Evolutionary conservation across 495 filamentous ascomycete species (phyloP).

Genomic region (Penicillium steckii): DNA sequence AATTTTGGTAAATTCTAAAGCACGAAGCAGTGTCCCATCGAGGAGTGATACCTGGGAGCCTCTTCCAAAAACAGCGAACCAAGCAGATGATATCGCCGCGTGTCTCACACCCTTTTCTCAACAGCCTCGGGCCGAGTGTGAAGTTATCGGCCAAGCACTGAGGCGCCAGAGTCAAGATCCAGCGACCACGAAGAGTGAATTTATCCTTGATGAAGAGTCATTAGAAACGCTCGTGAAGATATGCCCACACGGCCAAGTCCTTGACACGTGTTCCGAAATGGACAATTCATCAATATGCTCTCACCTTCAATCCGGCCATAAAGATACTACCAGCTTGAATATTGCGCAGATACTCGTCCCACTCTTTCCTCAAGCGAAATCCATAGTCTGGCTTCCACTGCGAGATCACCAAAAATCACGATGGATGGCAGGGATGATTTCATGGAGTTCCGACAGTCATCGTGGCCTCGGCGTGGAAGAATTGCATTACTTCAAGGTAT

Average conservation of each 20-base stretch:
- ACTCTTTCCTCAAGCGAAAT: conserved; percentile 50
- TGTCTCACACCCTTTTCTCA: conserved; percentile 16
- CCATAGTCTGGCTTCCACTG: conserved; percentile 56
- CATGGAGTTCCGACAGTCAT: conserved; percentile 53
- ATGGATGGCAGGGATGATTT: conserved; percentile 61
- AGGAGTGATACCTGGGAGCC: conserved; percentile 24
- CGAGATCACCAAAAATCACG: conserved; percentile 60
- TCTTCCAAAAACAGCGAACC: conserved; percentile 14
- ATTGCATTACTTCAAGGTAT: conserved; percentile 54
- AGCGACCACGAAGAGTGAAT: background rate
- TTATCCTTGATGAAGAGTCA: conserved; percentile 17
- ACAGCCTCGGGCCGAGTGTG: conserved; percentile 6
- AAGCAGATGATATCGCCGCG: conserved; percentile 15
- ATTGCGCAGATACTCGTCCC: conserved; percentile 4
- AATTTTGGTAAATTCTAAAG: background rate
- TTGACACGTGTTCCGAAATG: conserved; percentile 2
- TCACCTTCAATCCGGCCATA: background rate
- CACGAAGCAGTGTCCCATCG: conserved; percentile 11
- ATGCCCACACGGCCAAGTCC: conserved; percentile 31
- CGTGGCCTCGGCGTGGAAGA: conserved; percentile 45
- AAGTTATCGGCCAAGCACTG: conserved; percentile 14
- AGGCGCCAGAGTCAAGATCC: background rate
- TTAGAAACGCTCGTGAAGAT: conserved; percentile 24
- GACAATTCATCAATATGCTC: too few species aligned
- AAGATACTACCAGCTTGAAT: background rate